Evolutionary conservation across 306 rosid species (phyloP).

Genomic region (Dalbergia cultrata): DNA sequence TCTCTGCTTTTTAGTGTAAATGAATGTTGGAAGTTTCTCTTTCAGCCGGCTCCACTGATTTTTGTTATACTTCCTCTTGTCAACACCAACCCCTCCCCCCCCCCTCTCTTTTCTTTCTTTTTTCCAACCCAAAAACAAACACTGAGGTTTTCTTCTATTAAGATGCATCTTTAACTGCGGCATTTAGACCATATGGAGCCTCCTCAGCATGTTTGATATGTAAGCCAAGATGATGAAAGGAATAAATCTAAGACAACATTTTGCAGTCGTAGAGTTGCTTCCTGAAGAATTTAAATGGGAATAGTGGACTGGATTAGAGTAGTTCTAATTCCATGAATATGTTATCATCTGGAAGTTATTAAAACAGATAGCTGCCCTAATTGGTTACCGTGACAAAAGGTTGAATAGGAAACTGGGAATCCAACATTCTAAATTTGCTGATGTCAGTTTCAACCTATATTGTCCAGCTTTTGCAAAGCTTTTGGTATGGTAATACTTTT

Average conservation of each 20-base stretch:
- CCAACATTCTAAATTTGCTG: neutral
- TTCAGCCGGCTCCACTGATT: neutral
- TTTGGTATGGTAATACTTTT: slow-evolving; percentile 13
- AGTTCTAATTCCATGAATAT: neutral
- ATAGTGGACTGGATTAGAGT: slow-evolving; percentile 28
- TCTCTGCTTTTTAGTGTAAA: neutral
- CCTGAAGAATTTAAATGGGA: slow-evolving; percentile 3
- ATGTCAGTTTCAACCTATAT: neutral
- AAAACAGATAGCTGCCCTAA: neutral
- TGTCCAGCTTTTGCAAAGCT: neutral
- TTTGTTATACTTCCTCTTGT: neutral
- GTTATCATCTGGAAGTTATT: neutral
- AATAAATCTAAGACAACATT: neutral
- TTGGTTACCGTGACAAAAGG: neutral
- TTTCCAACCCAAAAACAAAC: too few species aligned
- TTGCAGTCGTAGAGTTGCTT: slow-evolving; percentile 21
- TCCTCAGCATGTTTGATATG: slow-evolving; percentile 32
- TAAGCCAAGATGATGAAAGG: slow-evolving; percentile 7
- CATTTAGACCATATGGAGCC: neutral
- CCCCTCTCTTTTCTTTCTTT: too few species aligned
- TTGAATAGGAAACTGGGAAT: neutral
- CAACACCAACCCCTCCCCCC: too few species aligned
- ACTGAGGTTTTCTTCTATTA: neutral
- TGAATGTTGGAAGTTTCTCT: slow-evolving; percentile 29
- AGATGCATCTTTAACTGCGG: slow-evolving; percentile 10